Evolutionary conservation across 345 rosid genomes (phyloP).

Genomic region (Abelmoschus esculentus): DNA sequence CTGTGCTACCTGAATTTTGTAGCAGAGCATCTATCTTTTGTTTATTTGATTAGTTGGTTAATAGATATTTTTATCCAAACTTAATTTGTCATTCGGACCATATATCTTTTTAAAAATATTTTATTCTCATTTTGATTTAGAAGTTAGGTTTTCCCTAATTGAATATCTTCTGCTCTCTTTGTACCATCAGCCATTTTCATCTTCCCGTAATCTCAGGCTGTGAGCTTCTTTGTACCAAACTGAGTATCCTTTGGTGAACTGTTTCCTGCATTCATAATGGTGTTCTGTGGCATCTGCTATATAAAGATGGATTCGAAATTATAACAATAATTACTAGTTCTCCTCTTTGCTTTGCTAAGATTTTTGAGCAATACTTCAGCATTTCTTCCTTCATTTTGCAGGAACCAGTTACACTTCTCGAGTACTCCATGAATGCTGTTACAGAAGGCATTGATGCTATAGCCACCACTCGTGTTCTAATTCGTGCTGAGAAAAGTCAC

Average conservation of each 20-base stretch:
- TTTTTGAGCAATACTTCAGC: too few relatives aligned
- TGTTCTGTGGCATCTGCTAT: not conserved
- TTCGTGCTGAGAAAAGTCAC: constrained; percentile 48
- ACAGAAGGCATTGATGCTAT: constrained; percentile 98
- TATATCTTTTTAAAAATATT: not conserved
- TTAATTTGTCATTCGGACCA: not conserved
- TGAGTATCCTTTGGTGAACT: not conserved
- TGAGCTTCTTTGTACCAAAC: too few relatives aligned
- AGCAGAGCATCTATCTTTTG: not conserved
- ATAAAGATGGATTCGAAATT: not conserved
- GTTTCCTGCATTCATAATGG: not conserved
- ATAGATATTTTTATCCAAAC: not conserved
- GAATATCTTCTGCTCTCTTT: not conserved
- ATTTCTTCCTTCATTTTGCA: constrained; percentile 13
- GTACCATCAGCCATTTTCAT: not conserved
- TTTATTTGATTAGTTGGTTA: not conserved
- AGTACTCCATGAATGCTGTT: constrained; percentile 78
- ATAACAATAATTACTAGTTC: not conserved
- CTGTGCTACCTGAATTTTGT: not conserved
- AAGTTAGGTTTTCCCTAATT: not conserved
- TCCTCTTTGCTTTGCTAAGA: too few relatives aligned
- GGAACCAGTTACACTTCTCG: constrained; percentile 72
- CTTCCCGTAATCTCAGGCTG: not conserved
- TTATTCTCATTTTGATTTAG: not conserved
- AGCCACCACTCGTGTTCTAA: constrained; percentile 85